These are phyloP conservation scores for Plasmodium billcollinsi DNA, from an alignment of 169 alveolate genomes.

Conservation along the genomic window DNA sequence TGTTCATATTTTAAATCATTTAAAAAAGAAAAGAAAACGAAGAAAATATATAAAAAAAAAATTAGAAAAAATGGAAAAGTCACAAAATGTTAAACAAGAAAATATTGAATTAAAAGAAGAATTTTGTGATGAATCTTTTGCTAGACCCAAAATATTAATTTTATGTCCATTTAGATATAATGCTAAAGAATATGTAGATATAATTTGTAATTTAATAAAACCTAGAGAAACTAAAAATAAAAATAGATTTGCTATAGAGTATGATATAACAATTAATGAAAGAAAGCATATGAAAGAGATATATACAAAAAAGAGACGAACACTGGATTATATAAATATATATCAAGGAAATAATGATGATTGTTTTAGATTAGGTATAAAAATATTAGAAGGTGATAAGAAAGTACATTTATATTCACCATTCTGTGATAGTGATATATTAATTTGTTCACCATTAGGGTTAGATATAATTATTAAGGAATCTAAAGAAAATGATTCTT, in stretches of 20 bases:
- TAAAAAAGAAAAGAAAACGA: constrained; percentile 63
- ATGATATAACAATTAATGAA: constrained; percentile 81
- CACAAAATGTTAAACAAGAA: constrained; percentile 34
- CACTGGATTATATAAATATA: constrained; percentile 80
- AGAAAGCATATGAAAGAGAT: constrained; percentile 71
- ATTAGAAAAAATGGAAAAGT: constrained; percentile 58
- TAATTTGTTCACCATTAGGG: constrained; percentile 93
- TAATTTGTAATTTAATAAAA: constrained; percentile 55
- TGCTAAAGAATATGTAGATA: constrained; percentile 76
- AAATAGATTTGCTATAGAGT: constrained; percentile 82
- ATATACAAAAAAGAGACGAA: constrained; percentile 77
- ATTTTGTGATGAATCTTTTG: constrained; percentile 79
- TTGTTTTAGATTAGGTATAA: constrained; percentile 90
- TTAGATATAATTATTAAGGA: constrained; percentile 82
- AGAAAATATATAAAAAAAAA: constrained; percentile 55
- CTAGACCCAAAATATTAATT: constrained; percentile 78
- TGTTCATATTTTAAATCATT: constrained; percentile 38
- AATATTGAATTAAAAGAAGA: constrained; percentile 53
- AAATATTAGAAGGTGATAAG: constrained; percentile 81
- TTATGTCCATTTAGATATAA: constrained; percentile 78
- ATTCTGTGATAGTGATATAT: constrained; percentile 88
- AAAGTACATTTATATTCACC: constrained; percentile 87
- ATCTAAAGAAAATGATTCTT: constrained; percentile 25
- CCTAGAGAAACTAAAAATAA: constrained; percentile 74
- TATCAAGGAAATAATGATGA: constrained; percentile 89